Percentiles rank a stretch among this genome's conserved stretches.
These are phyloP conservation scores for Calocybe indica DNA, from an alignment of 768 basidiomycete genomes.

Conservation along the genomic window DNA sequence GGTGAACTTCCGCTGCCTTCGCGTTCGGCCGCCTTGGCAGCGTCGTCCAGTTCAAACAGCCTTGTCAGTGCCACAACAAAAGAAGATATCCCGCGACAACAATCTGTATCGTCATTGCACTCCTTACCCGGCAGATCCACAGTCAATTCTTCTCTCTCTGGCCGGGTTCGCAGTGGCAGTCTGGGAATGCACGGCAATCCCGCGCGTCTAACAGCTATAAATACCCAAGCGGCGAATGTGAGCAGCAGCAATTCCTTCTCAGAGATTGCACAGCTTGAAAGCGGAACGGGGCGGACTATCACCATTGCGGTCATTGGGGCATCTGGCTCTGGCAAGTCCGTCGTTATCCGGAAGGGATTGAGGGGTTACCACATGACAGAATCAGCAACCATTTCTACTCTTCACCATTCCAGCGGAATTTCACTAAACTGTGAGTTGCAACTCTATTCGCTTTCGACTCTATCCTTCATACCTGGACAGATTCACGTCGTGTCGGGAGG, in stretches of 20 bases:
- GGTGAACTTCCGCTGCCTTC: slow-evolving; percentile 62
- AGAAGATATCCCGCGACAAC: slow-evolving; percentile 32
- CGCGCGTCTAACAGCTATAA: slow-evolving; percentile 27
- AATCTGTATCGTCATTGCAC: slow-evolving; percentile 31
- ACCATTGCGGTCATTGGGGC: slow-evolving; percentile 79
- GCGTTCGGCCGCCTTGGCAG: slow-evolving; percentile 37
- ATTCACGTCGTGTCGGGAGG: slow-evolving; percentile 29
- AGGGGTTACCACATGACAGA: slow-evolving; percentile 52
- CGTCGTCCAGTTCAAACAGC: slow-evolving; percentile 32
- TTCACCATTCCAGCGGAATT: slow-evolving; percentile 18
- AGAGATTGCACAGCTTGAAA: background rate
- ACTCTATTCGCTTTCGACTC: background rate
- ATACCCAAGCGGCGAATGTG: slow-evolving; percentile 26
- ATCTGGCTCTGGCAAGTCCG: slow-evolving; percentile 78
- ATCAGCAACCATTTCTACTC: slow-evolving; percentile 25
- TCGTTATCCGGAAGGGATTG: slow-evolving; percentile 72
- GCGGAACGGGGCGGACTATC: slow-evolving; percentile 22
- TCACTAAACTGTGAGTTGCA: slow-evolving; percentile 34
- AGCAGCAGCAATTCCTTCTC: slow-evolving; percentile 8
- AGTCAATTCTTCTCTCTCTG: slow-evolving; percentile 19
- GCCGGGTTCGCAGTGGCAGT: slow-evolving; percentile 58
- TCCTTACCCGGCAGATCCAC: slow-evolving; percentile 21
- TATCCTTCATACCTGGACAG: slow-evolving; percentile 9
- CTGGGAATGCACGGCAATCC: slow-evolving; percentile 39
- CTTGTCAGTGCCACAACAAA: slow-evolving; percentile 28